Base-by-base conservation (phyloP, 257 asterid species). In the Jacaranda mimosifolia region DNA sequence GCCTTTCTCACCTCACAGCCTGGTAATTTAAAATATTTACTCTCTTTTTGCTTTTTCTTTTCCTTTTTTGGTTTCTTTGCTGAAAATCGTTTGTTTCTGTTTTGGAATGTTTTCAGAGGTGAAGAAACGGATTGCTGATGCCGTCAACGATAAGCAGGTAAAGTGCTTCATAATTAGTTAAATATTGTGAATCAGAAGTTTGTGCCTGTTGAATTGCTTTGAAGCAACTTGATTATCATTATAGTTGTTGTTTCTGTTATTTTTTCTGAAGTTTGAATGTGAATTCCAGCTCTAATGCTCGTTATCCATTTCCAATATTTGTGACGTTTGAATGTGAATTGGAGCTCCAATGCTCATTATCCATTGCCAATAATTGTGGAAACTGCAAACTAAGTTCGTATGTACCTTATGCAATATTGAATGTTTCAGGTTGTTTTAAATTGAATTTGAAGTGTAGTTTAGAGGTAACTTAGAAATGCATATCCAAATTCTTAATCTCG, bases 121-220 rank as follows among this genome's bases (percentile, higher is more conserved):
- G 79, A 94, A 94, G 86, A 76, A 87, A 77, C 87, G 96, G 77
- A 88, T 94, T 79, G 91, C 88, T 62, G 97, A 92, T 19, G 98
- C 94, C 40, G 97, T 94, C 62, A 79, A 64, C 60, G 96, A 94
- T 68, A 88, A 91, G 83, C 97, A 92, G 93, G 97, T 87, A 67
- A 48, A 17, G 52, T 45, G 11, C 78, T 71, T 63, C 42, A 39
- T 6, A 60, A 10, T 70, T 59, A 45, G 60, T 45, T 68, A 12
- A 52, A 35, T 48, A 21, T 67, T 63, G 70, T 42, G 6, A 68
- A 46, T 63, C 42, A 12, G 18, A 52, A 39, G 40, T 48, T 39
- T 11, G 63, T 15, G 63, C 42, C 21, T 38, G 36, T 76, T 21
- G 51, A 52, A 60, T 68, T 77, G 36, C 38, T 53, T 55, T 46